Conservation (phyloP, 2,329 filamentous ascomycete species). For the Tothia fuscella region DNA sequence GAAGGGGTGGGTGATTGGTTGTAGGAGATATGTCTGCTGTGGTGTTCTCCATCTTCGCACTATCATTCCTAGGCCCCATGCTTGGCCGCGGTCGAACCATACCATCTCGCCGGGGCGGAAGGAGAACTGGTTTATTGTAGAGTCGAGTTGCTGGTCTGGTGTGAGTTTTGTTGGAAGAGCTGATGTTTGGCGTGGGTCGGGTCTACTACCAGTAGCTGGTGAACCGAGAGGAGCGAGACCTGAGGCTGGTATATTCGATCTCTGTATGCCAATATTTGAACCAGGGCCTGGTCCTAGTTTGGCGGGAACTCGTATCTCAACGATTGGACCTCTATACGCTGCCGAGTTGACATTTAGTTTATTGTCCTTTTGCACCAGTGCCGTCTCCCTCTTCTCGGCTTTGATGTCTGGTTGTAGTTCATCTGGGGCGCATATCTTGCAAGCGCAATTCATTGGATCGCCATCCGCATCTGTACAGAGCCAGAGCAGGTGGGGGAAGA, state of each 20-base stretch:
- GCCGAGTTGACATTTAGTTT: constrained; percentile 13
- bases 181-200: constrained; percentile 17
- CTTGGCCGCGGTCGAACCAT: constrained; percentile 41
- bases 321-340: constrained; percentile 10
- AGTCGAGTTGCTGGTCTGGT: constrained; percentile 38
- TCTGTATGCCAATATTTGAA: constrained; percentile 13
- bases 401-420: constrained; percentile 32
- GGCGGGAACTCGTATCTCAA: constrained; percentile 17
- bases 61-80: constrained; percentile 44
- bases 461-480: constrained; percentile 40
- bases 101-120: constrained; percentile 44
- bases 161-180: constrained; percentile 29
- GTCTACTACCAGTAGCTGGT: neutral
- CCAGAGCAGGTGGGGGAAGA: constrained; percentile 49
- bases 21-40: constrained; percentile 30
- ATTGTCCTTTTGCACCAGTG: constrained; percentile 10
- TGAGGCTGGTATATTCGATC: neutral
- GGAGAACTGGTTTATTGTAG: constrained; percentile 35
- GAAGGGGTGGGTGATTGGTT: constrained; percentile 37
- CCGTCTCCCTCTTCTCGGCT: constrained; percentile 11
- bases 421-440: constrained; percentile 45
- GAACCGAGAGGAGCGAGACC: neutral
- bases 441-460: constrained; percentile 43
- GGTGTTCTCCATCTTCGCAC: constrained; percentile 24
- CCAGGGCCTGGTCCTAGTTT: constrained; percentile 16